A percentile compares a stretch with the other conserved stretches of the same genome.
Evolutionary conservation across 176 grass and related monocot species (phyloP).

Genomic region (Poa pratensis): DNA sequence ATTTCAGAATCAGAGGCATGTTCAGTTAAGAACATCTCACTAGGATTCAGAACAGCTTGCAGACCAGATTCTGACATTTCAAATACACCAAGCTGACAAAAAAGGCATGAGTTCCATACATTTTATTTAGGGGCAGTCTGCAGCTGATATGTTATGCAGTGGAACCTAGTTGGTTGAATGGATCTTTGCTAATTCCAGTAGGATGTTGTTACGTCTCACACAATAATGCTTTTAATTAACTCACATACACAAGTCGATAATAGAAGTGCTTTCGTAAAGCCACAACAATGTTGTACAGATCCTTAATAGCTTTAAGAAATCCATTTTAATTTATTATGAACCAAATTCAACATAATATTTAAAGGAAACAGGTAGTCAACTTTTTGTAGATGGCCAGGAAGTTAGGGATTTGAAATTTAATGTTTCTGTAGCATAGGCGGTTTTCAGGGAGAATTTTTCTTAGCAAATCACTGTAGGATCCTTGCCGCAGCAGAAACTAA

Average conservation of each 20-base stretch:
- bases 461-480: constrained; percentile 5
- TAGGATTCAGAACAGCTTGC: constrained; percentile 86
- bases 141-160: background rate
- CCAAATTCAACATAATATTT: constrained; percentile 5
- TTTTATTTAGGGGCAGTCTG: constrained; percentile 5
- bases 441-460: background rate
- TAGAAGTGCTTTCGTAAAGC: background rate
- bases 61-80: constrained; percentile 88
- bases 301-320: background rate
- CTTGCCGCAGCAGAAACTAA: background rate
- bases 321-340: constrained; percentile 13
- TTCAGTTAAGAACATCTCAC: constrained; percentile 89
- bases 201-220: background rate
- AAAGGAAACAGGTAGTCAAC: background rate
- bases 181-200: constrained; percentile 16
- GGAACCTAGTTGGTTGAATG: background rate
- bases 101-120: constrained; percentile 30
- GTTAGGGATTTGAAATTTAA: constrained; percentile 9
- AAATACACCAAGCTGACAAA: constrained; percentile 89
- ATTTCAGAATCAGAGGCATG: constrained; percentile 79
- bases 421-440: background rate
- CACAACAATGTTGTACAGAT: background rate
- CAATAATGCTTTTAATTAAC: constrained; percentile 4
- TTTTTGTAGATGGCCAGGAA: background rate
- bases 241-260: background rate